Evolutionary conservation across 2,329 filamentous ascomycete species (phyloP), one percentile per base, ranked within the genome.

Genomic region (Penicillium italicum): DNA sequence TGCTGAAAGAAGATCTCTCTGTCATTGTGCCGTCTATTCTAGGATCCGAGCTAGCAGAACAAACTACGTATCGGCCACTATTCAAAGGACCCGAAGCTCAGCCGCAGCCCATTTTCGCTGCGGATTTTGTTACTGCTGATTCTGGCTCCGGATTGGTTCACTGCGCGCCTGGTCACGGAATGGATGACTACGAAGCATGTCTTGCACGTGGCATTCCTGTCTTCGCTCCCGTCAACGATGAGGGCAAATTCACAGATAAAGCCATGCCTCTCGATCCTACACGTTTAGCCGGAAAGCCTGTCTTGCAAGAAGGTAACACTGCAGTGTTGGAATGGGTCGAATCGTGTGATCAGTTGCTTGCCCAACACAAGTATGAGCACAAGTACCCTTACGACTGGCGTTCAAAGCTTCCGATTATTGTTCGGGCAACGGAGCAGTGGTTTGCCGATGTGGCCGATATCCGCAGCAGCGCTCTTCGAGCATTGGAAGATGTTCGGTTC

Each of bases 331-430:
- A 86, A 1, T 78, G 94, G 48, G 78, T 97, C 2, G 76, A 79
- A 26, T 77, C 81, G 0, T 77, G 85, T 57, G 69, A 68, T 20
- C 70, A 78, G n/a, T 82, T 97, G 4, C 76, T 97, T 38, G 80
- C 82, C 37, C 82, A 82, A 4, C 88, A 95, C 63, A 80, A 80
- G 54, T 88, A 93, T 69, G 81, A 81, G 50, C 94, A 99, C 79
- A 97, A 96, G 73, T 97, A 97, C 70, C 94, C 94, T 0, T 96
- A 97, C 64, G 94, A 99, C 74, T 99, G 94, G 94, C 84, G 94
- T 51, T 96, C 93, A 0, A 99, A 97, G 74, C 82, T 89, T 63
- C 94, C 94, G 1, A 87, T 99, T 47, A 91, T 99, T 57, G 85
- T 95, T 33, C 80, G 94, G 62, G 93, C 94, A 4, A 99, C 95